Conservation (phyloP, 2,329 filamentous ascomycete species). For the Fusarium fujikuroi region DNA sequence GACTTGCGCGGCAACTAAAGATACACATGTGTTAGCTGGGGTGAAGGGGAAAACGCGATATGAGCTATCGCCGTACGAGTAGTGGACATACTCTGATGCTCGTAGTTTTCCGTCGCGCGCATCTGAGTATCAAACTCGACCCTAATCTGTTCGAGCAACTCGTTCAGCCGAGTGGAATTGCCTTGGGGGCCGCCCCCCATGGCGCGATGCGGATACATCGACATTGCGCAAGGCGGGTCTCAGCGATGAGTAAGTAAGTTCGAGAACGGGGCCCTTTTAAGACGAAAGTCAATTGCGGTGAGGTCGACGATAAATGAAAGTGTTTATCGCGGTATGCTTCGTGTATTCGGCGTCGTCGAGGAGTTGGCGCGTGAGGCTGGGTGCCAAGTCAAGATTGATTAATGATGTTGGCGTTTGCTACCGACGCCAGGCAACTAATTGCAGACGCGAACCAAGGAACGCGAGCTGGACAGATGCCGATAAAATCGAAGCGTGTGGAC, state of each 20-base stretch:
- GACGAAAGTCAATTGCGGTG: conserved; percentile 3
- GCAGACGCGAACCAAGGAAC: conserved; percentile 33
- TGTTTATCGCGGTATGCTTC: conserved; percentile 14
- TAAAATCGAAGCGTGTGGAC: background rate
- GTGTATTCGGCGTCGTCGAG: conserved; percentile 19
- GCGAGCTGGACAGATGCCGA: conserved; percentile 8
- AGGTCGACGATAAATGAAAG: background rate
- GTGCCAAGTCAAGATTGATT: conserved; percentile 20
- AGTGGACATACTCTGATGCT: conserved; percentile 85
- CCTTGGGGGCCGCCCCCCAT: conserved; percentile 75
- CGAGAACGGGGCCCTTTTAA: conserved; percentile 26
- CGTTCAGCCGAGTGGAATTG: conserved; percentile 76
- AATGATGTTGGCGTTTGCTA: conserved; percentile 23
- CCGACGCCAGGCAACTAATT: conserved; percentile 22
- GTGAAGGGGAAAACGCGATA: conserved; percentile 17
- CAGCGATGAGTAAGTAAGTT: conserved; percentile 24
- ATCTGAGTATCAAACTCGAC: conserved; percentile 90
- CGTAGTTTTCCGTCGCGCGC: conserved; percentile 84
- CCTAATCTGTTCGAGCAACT: conserved; percentile 91
- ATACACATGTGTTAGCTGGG: conserved; percentile 39
- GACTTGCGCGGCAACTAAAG: conserved; percentile 85
- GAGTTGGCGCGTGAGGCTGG: conserved; percentile 37
- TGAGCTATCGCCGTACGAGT: background rate
- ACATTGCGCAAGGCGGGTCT: conserved; percentile 57
- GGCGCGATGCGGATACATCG: conserved; percentile 92